Evolutionary conservation across 2,329 filamentous ascomycete species (phyloP).

Genomic region (Ophiostoma quercus): DNA sequence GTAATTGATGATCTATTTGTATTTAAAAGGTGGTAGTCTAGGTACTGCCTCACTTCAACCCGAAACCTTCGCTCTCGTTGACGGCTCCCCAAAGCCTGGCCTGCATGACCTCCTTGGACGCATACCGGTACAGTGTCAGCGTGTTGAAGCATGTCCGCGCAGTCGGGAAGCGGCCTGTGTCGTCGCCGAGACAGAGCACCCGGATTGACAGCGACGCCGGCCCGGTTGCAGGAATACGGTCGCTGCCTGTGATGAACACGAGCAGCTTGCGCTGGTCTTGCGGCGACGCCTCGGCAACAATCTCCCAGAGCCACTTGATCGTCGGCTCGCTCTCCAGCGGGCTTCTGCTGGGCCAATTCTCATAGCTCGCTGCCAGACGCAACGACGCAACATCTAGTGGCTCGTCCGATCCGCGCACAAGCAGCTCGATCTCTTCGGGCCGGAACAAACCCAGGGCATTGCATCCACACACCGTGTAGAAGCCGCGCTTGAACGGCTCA

Average conservation of each 20-base stretch:
- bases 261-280: constrained; percentile 71
- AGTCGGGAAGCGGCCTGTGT: constrained; percentile 70
- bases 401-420: constrained; percentile 81
- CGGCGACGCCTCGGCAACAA: constrained; percentile 61
- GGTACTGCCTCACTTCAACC: constrained; percentile 58
- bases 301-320: constrained; percentile 83
- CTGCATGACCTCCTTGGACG: constrained; percentile 61
- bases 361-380: constrained; percentile 71
- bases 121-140: constrained; percentile 70
- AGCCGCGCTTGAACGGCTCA: constrained; percentile 88
- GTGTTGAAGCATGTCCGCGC: constrained; percentile 90
- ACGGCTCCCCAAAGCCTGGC: constrained; percentile 77
- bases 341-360: constrained; percentile 63
- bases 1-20: no score
- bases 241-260: constrained; percentile 83
- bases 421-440: constrained; percentile 84
- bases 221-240: constrained; percentile 84
- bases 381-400: constrained; percentile 71
- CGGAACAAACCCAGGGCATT: constrained; percentile 83
- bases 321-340: constrained; percentile 59
- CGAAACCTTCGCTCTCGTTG: constrained; percentile 87
- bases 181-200: constrained; percentile 68
- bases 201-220: constrained; percentile 73
- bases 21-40: background rate
- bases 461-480: constrained; percentile 85